Evolutionary conservation across 2,329 filamentous ascomycete species (phyloP), one percentile per base, ranked within the genome.

Genomic region (Monosporascus cannonballus): DNA sequence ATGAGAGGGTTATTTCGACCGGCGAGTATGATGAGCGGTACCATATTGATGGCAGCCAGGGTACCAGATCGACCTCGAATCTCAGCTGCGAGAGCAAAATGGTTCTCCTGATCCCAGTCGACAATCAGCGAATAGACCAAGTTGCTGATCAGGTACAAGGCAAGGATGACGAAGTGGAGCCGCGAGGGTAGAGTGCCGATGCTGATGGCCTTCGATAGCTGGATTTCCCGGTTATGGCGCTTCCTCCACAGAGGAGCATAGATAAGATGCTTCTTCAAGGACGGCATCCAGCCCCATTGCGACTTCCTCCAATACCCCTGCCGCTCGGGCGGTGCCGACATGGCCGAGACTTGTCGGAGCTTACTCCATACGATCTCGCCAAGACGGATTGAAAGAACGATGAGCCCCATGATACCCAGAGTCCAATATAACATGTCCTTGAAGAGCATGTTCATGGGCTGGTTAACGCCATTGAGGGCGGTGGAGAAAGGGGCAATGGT

Each of bases 1-100:
- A 97, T 96, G 48, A 96, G 76, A 8, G 90, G 90, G 73, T 97
- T 99, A 76, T 97, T 97, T 67, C 94, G 87, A 37, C 90, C 85
- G 14, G 92, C 91, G 53, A 97, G 82, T 58, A 97, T 81, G 63
- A 97, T 80, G 30, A 96, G 83, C 5, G 94, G 92, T 34, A 99
- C 83, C 83, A 97, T 89, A 73, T 96, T 99, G 63, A 96, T 81
- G 11, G 91, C 78, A 4, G 92, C 85, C 58, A 99, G 79, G 8
- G 86, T 87, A 51, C 94, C 94, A 6, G 89, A 88, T 53, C 94
- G 84, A 38, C 92, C 92, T 62, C 94, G 86, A 44, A 96, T 77
- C 66, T 96, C 88, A 24, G 92, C 92, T 30, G 89, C 76, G 27
- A 95, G 76, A 3, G 85, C 79, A 64, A 76, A 86, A 51, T 71